Base-by-base conservation (phyloP, 257 asterid genomes). In the Nicotiana knightiana region DNA sequence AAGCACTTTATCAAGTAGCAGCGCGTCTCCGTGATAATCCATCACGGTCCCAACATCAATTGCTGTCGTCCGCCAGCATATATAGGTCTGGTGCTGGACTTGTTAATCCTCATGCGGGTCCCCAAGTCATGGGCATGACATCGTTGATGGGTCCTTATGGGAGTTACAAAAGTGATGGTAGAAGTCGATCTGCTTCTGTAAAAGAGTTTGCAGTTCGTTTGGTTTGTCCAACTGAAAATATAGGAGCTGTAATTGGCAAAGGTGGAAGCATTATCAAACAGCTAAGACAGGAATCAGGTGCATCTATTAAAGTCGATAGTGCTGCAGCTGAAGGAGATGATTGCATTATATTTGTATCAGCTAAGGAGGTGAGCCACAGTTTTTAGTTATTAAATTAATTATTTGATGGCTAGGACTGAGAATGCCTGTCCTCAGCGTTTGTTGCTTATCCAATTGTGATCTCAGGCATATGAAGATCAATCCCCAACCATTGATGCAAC, bases 161-260 rank as follows among this genome's bases (percentile, higher is more conserved):
- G 81, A 88, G 88, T 82, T 87, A 88, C 87, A 91, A 76, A 85
- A 84, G 62, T 53, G 85, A 87, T 17, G 83, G 89, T 46, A 85
- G 91, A 76, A 92, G 89, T 26, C 83, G 93, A 89, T 78, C 90
- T 65, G 87, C 89, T 82, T 68, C 88, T 54, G 75, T 85, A 39
- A 92, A 84, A 85, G 98, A 93, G 79, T 92, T 95, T 77, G 75
- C 94, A 33, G 83, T 95, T 82, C 93, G 93, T 73, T 84, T 93
- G 84, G 91, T 95, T 61, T 93, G 98, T 62, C 96, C 96, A 35
- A 88, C 89, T 80, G 97, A 92, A 85, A 89, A 93, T 82, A 86
- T 95, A 35, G 99, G 99, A 61, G 91, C 93, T 2, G 98, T 95
- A 83, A 93, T 95, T 83, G 99, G 98, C 66, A 95, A 95, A 85